Conservation (phyloP, 2,329 filamentous ascomycete species). For the Arthrobotrys sphaeroides region DNA sequence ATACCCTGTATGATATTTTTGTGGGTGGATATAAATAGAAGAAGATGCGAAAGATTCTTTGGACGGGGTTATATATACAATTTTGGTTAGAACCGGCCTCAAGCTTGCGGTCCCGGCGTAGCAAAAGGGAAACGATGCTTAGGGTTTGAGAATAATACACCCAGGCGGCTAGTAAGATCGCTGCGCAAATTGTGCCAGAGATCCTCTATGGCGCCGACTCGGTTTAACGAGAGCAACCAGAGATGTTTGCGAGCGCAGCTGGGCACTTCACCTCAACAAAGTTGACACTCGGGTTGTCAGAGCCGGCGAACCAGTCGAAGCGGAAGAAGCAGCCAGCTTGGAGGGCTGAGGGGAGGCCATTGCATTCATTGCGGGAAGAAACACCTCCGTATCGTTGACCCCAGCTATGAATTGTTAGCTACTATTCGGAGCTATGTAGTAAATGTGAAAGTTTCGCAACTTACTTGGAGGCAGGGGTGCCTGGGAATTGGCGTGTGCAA, state of each 20-base stretch:
- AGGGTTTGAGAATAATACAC: neutral
- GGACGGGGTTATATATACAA: slow-evolving; percentile 17
- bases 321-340: slow-evolving; percentile 71
- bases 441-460: neutral
- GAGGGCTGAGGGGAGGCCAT: slow-evolving; percentile 66
- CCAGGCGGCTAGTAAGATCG: too few relatives aligned
- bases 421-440: neutral
- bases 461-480: slow-evolving; percentile 45
- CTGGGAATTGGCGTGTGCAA: slow-evolving; percentile 64
- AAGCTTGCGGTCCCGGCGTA: neutral
- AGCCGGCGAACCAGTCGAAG: slow-evolving; percentile 71
- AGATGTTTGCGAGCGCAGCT: slow-evolving; percentile 60
- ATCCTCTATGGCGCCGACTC: neutral
- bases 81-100: neutral
- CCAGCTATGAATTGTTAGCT: slow-evolving; percentile 64
- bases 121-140: neutral
- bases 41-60: neutral
- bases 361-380: slow-evolving; percentile 65
- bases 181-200: neutral
- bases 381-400: slow-evolving; percentile 71
- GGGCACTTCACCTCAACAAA: slow-evolving; percentile 70
- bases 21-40: neutral
- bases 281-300: slow-evolving; percentile 68
- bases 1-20: slow-evolving; percentile 17
- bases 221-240: slow-evolving; percentile 48